Percentiles rank a stretch among this genome's conserved stretches.
Evolutionary conservation across 495 filamentous ascomycete species (phyloP).

Genomic region (Pseudotulostoma volvatum): DNA sequence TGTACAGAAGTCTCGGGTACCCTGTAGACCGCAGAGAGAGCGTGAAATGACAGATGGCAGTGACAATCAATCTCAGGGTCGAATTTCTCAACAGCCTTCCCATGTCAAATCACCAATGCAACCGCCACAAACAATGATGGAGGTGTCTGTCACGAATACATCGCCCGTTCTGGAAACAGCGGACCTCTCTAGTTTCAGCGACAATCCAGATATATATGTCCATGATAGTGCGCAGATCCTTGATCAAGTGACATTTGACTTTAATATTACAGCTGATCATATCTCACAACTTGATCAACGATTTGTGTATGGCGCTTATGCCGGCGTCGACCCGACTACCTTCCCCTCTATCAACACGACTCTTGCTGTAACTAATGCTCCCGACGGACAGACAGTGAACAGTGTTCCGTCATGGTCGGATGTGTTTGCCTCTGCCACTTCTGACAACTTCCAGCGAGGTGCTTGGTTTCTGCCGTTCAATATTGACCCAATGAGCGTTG

Average conservation of each 20-base stretch:
- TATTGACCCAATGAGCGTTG: slow-evolving; percentile 43
- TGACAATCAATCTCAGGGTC: no score
- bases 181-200: slow-evolving; percentile 20
- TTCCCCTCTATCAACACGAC: slow-evolving; percentile 10
- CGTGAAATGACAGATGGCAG: slow-evolving; percentile 6
- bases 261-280: slow-evolving; percentile 25
- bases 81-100: slow-evolving; percentile 10
- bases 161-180: slow-evolving; percentile 19
- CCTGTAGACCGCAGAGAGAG: slow-evolving; percentile 22
- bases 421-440: slow-evolving; percentile 18
- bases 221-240: slow-evolving; percentile 21
- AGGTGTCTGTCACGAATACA: slow-evolving; percentile 21
- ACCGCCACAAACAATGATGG: slow-evolving; percentile 17
- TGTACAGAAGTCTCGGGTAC: slow-evolving; percentile 32
- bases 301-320: slow-evolving; percentile 62
- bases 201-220: slow-evolving; percentile 12
- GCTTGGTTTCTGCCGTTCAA: slow-evolving; percentile 97
- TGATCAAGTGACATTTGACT: slow-evolving; percentile 24
- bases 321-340: slow-evolving; percentile 37
- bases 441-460: slow-evolving; percentile 38
- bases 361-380: not conserved
- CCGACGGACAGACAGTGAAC: not conserved
- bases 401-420: slow-evolving; percentile 1
- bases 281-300: slow-evolving; percentile 55
- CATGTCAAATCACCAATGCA: slow-evolving; percentile 14